A percentile compares a stretch with the other conserved stretches of the same genome.
Conservation (phyloP, 306 rosid species). For the Cicer judaicum region DNA sequence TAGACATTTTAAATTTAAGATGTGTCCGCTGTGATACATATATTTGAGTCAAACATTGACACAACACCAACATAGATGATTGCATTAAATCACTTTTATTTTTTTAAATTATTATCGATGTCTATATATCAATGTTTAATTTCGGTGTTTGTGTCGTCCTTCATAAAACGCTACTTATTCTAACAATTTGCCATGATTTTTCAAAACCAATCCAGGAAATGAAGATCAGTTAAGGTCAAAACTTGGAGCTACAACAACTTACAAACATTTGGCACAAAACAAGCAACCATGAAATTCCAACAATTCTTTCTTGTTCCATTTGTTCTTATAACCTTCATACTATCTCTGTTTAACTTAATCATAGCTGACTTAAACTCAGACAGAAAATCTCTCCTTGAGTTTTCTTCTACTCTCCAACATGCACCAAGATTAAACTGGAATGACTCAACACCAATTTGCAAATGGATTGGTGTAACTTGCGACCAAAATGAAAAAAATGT, state of each 20-base stretch:
- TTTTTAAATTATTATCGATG: too few species aligned
- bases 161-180: neutral
- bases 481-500: conserved; percentile 50
- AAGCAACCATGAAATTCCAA: conserved; percentile 53
- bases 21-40: too few species aligned
- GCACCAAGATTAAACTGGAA: conserved; percentile 66
- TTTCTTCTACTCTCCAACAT: conserved; percentile 53
- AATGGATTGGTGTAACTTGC: conserved; percentile 71
- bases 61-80: too few species aligned
- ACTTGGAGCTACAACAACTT: conserved; percentile 28
- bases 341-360: conserved; percentile 37
- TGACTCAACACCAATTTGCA: conserved; percentile 54
- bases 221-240: conserved; percentile 41
- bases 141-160: too few species aligned
- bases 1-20: too few species aligned
- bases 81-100: too few species aligned
- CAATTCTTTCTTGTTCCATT: conserved; percentile 42
- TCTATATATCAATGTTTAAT: too few species aligned
- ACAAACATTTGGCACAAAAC: conserved; percentile 30
- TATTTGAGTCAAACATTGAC: too few species aligned
- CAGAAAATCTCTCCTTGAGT: conserved; percentile 59
- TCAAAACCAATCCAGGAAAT: conserved; percentile 46
- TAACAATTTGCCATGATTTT: conserved; percentile 47
- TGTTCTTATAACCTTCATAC: conserved; percentile 42
- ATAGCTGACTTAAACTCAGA: conserved; percentile 65